A percentile compares a stretch with the other conserved stretches of the same genome.
phyloP scores from a whole-genome alignment of 768 basidiomycete genomes.

The Lentinula sp. region DNA sequence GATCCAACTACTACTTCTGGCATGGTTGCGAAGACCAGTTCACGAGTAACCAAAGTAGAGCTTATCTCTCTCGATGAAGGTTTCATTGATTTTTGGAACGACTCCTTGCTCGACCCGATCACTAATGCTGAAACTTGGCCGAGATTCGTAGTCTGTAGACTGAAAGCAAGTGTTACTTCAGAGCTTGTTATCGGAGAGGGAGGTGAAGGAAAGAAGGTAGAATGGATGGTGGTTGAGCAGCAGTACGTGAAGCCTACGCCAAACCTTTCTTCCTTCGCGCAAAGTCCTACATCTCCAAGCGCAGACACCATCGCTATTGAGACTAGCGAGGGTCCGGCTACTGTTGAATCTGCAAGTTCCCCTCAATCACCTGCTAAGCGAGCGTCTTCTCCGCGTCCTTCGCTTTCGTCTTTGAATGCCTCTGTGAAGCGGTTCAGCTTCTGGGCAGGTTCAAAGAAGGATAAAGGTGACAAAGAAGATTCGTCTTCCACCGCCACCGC shows the following conservation, averaged over 20 bases:
- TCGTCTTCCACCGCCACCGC: slow-evolving; percentile 13
- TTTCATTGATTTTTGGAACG: slow-evolving; percentile 79
- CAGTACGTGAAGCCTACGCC: slow-evolving; percentile 34
- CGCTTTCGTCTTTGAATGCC: slow-evolving; percentile 39
- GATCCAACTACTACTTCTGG: not conserved
- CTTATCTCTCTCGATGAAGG: slow-evolving; percentile 70
- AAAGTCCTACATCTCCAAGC: not conserved
- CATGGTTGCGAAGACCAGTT: slow-evolving; percentile 18
- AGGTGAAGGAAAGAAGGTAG: slow-evolving; percentile 32
- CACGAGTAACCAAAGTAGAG: slow-evolving; percentile 37
- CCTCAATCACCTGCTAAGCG: slow-evolving; percentile 16
- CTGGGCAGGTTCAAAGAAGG: slow-evolving; percentile 34
- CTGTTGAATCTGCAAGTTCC: not conserved
- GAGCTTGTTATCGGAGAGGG: slow-evolving; percentile 21
- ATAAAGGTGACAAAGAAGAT: slow-evolving; percentile 16
- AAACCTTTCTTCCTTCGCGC: slow-evolving; percentile 16
- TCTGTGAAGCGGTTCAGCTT: slow-evolving; percentile 54
- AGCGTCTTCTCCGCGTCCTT: slow-evolving; percentile 36
- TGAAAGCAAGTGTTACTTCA: slow-evolving; percentile 36
- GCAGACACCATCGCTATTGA: not conserved
- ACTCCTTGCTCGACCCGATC: slow-evolving; percentile 66
- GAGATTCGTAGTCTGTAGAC: slow-evolving; percentile 62
- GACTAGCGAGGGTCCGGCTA: not conserved
- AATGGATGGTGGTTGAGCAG: slow-evolving; percentile 71
- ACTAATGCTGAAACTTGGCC: slow-evolving; percentile 49